These are phyloP conservation scores for Phytomonas sp. DNA, from an alignment of 208 protist genomes.

Conservation along the genomic window DNA sequence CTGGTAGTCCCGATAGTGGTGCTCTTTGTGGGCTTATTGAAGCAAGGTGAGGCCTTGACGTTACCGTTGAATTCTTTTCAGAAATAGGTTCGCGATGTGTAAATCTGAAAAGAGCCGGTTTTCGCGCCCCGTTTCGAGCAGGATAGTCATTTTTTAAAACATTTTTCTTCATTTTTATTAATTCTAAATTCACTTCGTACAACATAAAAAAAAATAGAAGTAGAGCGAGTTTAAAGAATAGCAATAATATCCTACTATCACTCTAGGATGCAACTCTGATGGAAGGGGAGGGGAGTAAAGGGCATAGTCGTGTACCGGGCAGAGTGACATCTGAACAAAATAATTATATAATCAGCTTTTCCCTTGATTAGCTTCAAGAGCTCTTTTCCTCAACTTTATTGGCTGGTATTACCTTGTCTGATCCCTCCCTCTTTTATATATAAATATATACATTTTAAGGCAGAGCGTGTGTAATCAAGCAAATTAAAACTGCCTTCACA, in stretches of 20 bases:
- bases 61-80: neutral
- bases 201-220: neutral
- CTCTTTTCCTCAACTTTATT: neutral
- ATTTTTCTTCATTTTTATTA: neutral
- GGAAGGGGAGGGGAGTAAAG: neutral
- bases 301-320: neutral
- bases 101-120: neutral
- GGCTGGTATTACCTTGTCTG: neutral
- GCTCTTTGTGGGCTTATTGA: neutral
- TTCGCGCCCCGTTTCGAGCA: neutral
- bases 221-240: neutral
- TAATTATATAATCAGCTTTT: neutral
- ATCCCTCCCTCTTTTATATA: neutral
- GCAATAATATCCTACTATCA: neutral
- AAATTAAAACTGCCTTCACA: neutral
- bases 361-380: neutral
- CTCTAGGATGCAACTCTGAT: neutral
- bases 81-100: neutral
- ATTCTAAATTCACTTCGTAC: neutral
- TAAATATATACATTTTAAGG: neutral
- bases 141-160: neutral
- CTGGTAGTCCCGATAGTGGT: neutral
- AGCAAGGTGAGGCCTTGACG: neutral
- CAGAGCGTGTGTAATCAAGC: neutral
- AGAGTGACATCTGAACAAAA: constrained; percentile 2